phyloP scores from a whole-genome alignment of 2,329 filamentous ascomycete genomes.

The Teratosphaeria destructans region DNA sequence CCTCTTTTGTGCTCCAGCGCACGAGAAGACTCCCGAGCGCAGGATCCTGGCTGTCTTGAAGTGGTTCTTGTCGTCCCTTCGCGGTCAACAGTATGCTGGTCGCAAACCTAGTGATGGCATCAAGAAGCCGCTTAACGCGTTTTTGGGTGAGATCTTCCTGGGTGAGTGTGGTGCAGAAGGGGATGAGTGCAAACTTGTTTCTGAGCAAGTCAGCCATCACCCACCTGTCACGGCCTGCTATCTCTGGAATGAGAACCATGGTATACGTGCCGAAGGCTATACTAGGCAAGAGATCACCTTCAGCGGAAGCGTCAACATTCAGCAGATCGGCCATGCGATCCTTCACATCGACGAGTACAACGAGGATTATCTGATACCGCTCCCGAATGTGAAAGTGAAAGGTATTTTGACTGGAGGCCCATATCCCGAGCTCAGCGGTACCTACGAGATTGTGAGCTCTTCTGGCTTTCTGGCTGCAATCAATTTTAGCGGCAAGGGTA shows the following conservation, averaged over 20 bases:
- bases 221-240: slow-evolving; percentile 39
- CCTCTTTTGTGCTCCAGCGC: slow-evolving; percentile 36
- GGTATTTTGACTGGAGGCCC: slow-evolving; percentile 33
- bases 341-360: slow-evolving; percentile 34
- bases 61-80: slow-evolving; percentile 39
- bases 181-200: slow-evolving; percentile 31
- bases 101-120: slow-evolving; percentile 32
- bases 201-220: slow-evolving; percentile 38
- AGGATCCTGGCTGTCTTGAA: slow-evolving; percentile 38
- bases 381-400: slow-evolving; percentile 37
- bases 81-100: slow-evolving; percentile 39
- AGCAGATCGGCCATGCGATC: slow-evolving; percentile 37
- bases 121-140: slow-evolving; percentile 44
- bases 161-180: slow-evolving; percentile 27
- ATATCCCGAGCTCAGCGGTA: slow-evolving; percentile 35
- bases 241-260: slow-evolving; percentile 35
- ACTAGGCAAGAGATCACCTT: slow-evolving; percentile 39
- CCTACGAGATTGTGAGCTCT: slow-evolving; percentile 32
- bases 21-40: slow-evolving; percentile 29
- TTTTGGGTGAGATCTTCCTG: slow-evolving; percentile 39
- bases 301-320: slow-evolving; percentile 34
- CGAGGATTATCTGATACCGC: slow-evolving; percentile 36
- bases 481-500: slow-evolving; percentile 35
- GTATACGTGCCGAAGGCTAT: slow-evolving; percentile 35
- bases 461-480: slow-evolving; percentile 33